phyloP scores from a whole-genome alignment of 352 stramenopile genomes.

The Blastocystis sp. region DNA sequence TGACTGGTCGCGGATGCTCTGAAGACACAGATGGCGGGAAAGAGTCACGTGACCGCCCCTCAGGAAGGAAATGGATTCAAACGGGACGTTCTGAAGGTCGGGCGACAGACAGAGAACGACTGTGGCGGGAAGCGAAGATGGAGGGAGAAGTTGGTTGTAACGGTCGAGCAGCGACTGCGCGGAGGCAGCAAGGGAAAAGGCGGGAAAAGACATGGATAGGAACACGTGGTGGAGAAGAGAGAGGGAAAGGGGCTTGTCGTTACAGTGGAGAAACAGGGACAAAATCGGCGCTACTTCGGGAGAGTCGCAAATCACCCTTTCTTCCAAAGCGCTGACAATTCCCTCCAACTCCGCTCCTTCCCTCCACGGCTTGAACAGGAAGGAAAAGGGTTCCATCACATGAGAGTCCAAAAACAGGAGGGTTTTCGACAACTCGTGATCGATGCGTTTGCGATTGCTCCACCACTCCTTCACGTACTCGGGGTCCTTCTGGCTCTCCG shows the following conservation, averaged over 20 bases:
- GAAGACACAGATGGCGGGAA: conserved; percentile 51
- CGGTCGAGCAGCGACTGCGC: background rate
- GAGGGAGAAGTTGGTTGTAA: conserved; percentile 25
- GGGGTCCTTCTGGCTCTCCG: background rate
- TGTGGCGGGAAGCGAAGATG: background rate
- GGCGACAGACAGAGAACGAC: conserved; percentile 46
- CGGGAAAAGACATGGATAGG: background rate
- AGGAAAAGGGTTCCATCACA: conserved; percentile 28
- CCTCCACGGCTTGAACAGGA: conserved; percentile 45
- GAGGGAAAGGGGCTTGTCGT: background rate
- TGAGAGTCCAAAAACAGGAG: background rate
- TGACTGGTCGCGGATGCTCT: conserved; percentile 13
- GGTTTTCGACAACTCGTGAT: background rate
- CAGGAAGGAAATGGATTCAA: conserved; percentile 10
- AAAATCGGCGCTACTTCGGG: background rate
- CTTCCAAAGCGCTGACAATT: background rate
- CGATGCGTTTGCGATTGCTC: conserved; percentile 11
- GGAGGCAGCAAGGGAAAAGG: background rate
- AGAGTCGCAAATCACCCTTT: background rate
- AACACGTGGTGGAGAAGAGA: background rate
- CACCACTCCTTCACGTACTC: conserved; percentile 47
- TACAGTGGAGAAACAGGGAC: conserved; percentile 48
- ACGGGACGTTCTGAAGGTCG: conserved; percentile 29
- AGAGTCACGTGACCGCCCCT: background rate
- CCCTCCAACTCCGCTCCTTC: background rate